Percentiles rank a stretch among this genome's conserved stretches.
Conservation (phyloP, 2,329 filamentous ascomycete species). For the Coniochaeta sp. region DNA sequence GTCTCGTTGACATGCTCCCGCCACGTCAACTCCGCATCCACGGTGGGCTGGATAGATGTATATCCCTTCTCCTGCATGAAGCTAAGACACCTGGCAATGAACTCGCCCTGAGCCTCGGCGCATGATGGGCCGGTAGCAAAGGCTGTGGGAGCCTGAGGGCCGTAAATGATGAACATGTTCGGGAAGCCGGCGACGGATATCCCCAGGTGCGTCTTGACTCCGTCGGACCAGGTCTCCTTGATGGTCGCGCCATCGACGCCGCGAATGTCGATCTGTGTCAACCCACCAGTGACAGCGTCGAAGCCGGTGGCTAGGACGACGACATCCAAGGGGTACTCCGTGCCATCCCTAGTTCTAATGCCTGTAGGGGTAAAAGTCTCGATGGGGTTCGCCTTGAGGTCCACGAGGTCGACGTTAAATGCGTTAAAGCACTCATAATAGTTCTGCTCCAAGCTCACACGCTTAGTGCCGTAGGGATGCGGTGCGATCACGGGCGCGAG, state of each 20-base stretch:
- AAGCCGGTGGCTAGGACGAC: slow-evolving; percentile 27
- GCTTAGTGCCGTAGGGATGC: slow-evolving; percentile 38
- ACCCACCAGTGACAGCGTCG: slow-evolving; percentile 23
- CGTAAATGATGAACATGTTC: slow-evolving; percentile 11
- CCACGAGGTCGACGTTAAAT: slow-evolving; percentile 35
- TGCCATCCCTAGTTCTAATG: slow-evolving; percentile 29
- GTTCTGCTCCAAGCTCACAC: slow-evolving; percentile 35
- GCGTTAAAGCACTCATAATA: slow-evolving; percentile 43
- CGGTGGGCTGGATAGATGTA: slow-evolving; percentile 10
- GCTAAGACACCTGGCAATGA: too few relatives aligned
- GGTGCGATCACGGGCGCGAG: slow-evolving; percentile 37
- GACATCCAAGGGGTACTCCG: slow-evolving; percentile 25
- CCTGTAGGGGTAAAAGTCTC: slow-evolving; percentile 28
- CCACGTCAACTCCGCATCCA: slow-evolving; percentile 8
- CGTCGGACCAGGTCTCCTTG: slow-evolving; percentile 23
- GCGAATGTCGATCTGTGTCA: slow-evolving; percentile 19
- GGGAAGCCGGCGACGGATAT: slow-evolving; percentile 10
- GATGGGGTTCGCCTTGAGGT: slow-evolving; percentile 35
- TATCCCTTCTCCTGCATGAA: too few relatives aligned
- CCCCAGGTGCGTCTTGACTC: slow-evolving; percentile 20
- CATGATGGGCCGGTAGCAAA: slow-evolving; percentile 11
- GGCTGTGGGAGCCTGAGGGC: slow-evolving; percentile 12
- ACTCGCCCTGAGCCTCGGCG: slow-evolving; percentile 11
- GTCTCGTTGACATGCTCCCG: slow-evolving; percentile 6
- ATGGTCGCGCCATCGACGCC: slow-evolving; percentile 19